Evolutionary conservation across 495 filamentous ascomycete genomes (phyloP).

Genomic region (Daldinia childiae): DNA sequence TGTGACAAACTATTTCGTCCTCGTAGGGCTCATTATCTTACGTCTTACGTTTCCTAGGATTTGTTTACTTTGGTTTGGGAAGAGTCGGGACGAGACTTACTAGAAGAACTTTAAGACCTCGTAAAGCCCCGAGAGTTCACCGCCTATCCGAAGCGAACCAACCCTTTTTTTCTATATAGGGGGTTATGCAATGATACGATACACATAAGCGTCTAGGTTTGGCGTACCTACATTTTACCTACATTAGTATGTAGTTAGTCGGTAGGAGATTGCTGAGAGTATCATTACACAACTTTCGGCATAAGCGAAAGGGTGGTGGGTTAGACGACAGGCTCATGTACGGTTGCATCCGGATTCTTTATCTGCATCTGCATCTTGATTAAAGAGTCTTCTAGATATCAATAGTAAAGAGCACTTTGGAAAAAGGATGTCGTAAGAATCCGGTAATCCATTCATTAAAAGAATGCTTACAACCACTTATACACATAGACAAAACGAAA

Average conservation of each 20-base stretch:
- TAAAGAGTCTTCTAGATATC: constrained; percentile 4
- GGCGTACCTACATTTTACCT: constrained; percentile 4
- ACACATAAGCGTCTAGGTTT: constrained; percentile 23
- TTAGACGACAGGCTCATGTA: constrained; percentile 28
- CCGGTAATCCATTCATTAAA: constrained; percentile 19
- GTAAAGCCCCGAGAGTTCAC: constrained; percentile 6
- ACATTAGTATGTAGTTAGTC: constrained; percentile 6
- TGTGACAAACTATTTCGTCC: constrained; percentile 8
- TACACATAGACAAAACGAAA: not conserved
- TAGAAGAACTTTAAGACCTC: not conserved
- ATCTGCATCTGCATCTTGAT: constrained; percentile 12
- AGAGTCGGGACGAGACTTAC: not conserved
- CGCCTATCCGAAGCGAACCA: constrained; percentile 5
- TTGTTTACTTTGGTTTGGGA: constrained; percentile 5
- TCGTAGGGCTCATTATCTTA: constrained; percentile 8
- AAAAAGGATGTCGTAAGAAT: constrained; percentile 24
- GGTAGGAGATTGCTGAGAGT: constrained; percentile 13
- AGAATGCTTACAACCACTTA: not conserved
- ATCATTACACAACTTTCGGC: constrained; percentile 38
- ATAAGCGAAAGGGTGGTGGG: constrained; percentile 34
- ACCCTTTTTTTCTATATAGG: not conserved
- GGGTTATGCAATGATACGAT: constrained; percentile 10
- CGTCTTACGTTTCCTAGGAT: constrained; percentile 5
- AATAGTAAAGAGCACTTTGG: constrained; percentile 2
- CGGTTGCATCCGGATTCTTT: constrained; percentile 36